Base-by-base conservation (phyloP, 805 yeast species). In the Isabelozyma pseudorhagii region DNA sequence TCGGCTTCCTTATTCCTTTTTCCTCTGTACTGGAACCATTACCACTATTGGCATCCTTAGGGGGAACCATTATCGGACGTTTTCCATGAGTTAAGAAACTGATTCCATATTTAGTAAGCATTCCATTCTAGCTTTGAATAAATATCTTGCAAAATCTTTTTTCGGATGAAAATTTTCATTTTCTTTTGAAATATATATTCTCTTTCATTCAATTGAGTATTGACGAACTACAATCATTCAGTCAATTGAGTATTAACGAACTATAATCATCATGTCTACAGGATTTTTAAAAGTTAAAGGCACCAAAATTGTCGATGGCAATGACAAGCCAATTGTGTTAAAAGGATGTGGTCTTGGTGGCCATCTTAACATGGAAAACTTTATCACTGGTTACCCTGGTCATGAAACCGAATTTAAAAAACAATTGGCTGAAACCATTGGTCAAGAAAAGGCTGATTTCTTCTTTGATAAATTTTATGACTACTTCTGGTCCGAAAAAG, bases 331-430 rank as follows among this genome's bases (percentile, higher is more conserved):
- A 9, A 68, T 78, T 5, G 71, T 78, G 15, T 69, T 78, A 48
- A 73, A 69, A 50, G 83, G 82, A 14, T 61, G 79, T 38, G 81
- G 80, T 46, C 68, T 66, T 29, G 82, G 82, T 43, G 81, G 81
- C 42, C 79, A 74, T 51, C 69, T 79, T 51, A 79, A 78, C 60
- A 78, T 78, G 82, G 82, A 78, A 60, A 79, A 79, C 61, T 78
- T 79, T 71, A 78, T 79, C 54, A 78, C 81, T 27, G 82, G 82
- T 4, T 79, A 72, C 52, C 80, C 82, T 9, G 82, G 82, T 3
- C 80, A 74, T 54, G 83, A 78, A 56, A 69, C 79, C 17, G 81
- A 78, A 55, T 80, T 77, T 55, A 77, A 77, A 57, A 53, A 63
- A 43, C 77, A 75, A 1, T 50, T 78, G 48, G 55, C 60, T 52